Conservation (phyloP, 768 basidiomycete genomes). For the Serendipita vermifera region DNA sequence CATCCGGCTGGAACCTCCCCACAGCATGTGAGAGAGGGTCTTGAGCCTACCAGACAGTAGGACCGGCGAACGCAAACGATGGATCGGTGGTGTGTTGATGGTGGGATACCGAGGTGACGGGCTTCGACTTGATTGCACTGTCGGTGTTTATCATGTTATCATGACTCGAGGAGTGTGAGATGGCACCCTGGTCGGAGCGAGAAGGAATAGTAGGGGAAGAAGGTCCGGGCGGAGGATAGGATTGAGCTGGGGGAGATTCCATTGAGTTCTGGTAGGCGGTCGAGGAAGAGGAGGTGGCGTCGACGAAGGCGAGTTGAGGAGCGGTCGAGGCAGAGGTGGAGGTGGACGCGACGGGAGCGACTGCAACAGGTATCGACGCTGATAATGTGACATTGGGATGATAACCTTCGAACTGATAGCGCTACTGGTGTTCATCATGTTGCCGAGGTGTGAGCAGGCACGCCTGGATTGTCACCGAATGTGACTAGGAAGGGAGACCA, state of each 20-base stretch:
- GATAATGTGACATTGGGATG: too few relatives aligned
- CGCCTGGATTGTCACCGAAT: too few relatives aligned
- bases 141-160: too few relatives aligned
- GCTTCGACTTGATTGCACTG: conserved; percentile 8
- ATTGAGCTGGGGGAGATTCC: not conserved
- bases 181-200: conserved; percentile 10
- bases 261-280: not conserved
- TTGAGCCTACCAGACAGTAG: conserved; percentile 42
- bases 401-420: too few relatives aligned
- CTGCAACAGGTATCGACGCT: not conserved
- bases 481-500: too few relatives aligned
- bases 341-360: not conserved
- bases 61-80: conserved; percentile 46
- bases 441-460: too few relatives aligned
- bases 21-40: not conserved
- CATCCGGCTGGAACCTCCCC: too few relatives aligned
- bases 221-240: conserved; percentile 12
- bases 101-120: not conserved
- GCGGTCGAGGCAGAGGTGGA: not conserved
- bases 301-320: not conserved
- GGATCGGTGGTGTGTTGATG: conserved; percentile 7
- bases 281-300: conserved; percentile 1
- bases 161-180: not conserved
- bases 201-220: conserved; percentile 13
- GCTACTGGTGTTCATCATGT: too few relatives aligned